Conservation (phyloP, 2,329 filamentous ascomycete genomes). For the Fusarium sp. region DNA sequence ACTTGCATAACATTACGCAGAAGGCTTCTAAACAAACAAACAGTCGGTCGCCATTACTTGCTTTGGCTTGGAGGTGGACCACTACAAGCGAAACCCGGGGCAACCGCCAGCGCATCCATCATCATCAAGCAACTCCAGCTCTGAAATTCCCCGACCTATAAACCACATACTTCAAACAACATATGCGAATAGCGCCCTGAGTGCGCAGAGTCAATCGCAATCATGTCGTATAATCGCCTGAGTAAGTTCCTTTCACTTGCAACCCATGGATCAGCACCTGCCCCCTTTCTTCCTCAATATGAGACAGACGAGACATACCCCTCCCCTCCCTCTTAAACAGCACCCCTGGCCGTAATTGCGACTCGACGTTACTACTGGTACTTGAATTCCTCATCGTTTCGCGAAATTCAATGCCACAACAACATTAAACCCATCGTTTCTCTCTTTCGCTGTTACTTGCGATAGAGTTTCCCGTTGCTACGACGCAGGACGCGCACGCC, state of each 20-base stretch:
- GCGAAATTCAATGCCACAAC: not conserved
- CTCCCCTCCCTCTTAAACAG: conserved; percentile 39
- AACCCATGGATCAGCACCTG: conserved; percentile 34
- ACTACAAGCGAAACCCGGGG: conserved; percentile 37
- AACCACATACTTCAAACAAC: conserved; percentile 15
- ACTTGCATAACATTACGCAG: conserved; percentile 14
- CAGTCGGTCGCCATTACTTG: conserved; percentile 8
- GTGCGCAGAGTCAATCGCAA: conserved; percentile 45
- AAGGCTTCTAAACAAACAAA: conserved; percentile 16
- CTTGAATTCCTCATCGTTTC: conserved; percentile 6
- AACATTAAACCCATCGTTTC: not conserved
- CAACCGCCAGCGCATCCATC: conserved; percentile 35
- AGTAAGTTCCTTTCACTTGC: conserved; percentile 61
- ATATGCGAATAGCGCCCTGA: conserved; percentile 32
- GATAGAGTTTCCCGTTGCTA: conserved; percentile 19
- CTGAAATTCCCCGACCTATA: not conserved
- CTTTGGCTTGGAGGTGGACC: conserved; percentile 4
- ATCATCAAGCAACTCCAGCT: conserved; percentile 18
- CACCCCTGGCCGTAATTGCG: conserved; percentile 37
- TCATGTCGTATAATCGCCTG: conserved; percentile 80
- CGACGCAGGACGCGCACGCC: conserved; percentile 23
- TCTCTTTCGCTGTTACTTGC: not conserved
- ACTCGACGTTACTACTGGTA: conserved; percentile 3
- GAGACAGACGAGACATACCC: conserved; percentile 40
- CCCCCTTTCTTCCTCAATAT: conserved; percentile 36